These are phyloP conservation scores for Volutella citrinella DNA, from an alignment of 2,329 filamentous ascomycete species.

Conservation along the genomic window DNA sequence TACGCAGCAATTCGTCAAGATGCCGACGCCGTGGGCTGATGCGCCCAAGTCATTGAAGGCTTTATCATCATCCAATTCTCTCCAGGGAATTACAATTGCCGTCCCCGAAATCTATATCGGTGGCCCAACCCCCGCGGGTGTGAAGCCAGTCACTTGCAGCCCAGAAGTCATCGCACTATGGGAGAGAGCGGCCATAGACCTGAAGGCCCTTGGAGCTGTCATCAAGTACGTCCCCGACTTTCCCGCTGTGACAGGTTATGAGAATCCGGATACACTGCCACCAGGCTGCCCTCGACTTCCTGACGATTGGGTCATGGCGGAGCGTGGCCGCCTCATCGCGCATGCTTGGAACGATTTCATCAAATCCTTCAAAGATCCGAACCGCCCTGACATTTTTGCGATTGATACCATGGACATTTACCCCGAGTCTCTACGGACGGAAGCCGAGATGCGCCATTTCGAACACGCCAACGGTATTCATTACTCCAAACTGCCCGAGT, in stretches of 20 bases:
- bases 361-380: background rate
- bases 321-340: conserved; percentile 12
- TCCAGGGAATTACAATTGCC: conserved; percentile 44
- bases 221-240: too few species aligned
- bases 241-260: too few species aligned
- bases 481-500: conserved; percentile 2
- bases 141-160: too few species aligned
- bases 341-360: conserved; percentile 19
- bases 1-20: conserved; percentile 41
- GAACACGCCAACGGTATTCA: conserved; percentile 8
- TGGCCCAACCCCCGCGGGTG: too few species aligned
- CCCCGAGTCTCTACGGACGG: conserved; percentile 8
- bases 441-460: conserved; percentile 7
- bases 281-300: too few species aligned
- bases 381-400: too few species aligned
- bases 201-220: conserved; percentile 40
- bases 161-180: conserved; percentile 24
- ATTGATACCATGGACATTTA: too few species aligned
- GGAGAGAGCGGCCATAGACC: conserved; percentile 30
- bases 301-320: conserved; percentile 20
- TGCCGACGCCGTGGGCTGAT: conserved; percentile 31
- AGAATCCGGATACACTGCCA: too few species aligned
- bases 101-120: conserved; percentile 52
- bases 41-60: conserved; percentile 31
- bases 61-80: conserved; percentile 27